Evolutionary conservation across 1,139 yeast species (phyloP), one percentile per base, ranked within the genome.

Genomic region (Pichia sp.): DNA sequence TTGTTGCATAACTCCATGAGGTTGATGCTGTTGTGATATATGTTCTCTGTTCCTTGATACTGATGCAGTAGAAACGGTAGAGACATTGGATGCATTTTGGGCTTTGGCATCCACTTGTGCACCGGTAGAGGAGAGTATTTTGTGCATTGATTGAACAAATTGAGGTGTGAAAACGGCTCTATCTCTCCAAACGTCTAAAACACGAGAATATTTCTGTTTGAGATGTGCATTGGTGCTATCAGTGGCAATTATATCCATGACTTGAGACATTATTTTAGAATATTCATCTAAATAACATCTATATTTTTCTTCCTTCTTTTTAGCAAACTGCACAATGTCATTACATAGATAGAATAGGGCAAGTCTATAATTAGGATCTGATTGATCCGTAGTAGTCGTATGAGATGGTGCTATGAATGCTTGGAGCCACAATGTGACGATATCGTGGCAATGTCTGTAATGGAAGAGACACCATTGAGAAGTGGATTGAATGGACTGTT

Each of bases 391-490:
- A 10, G 14, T 25, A 25, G 14, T 25, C 9, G 16, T 14, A 9
- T 25, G 18, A 25, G 16, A 10, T 25, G 39, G 33, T 8, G 30
- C 15, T 3, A 23, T 28, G 13, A 74, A 56, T 45, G 65, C 69
- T 15, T 62, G 55, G 6, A 72, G 60, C 95, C 94, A 86, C 13
- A 73, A 59, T 28, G 63, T 56, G 4, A 86, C 84, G 19, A 78
- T 69, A 31, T 72, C 72, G 10, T 58, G 58, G 19, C 81, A 75
- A 48, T 80, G 74, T 35, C 88, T 66, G 47, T 81, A 75, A 55
- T 85, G 88, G 60, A 84, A 84, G 43, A 85, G 62, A 27, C 79
- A 79, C 94, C 94, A 86, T 54, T 83, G 93, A 0, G 94, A 77
- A 3, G 85, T 77, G 6, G 86, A 71, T 22, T 83, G 91, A 48